These are phyloP conservation scores for Caryopteris hybrid DNA, from an alignment of 305 asterid species.

Conservation along the genomic window DNA sequence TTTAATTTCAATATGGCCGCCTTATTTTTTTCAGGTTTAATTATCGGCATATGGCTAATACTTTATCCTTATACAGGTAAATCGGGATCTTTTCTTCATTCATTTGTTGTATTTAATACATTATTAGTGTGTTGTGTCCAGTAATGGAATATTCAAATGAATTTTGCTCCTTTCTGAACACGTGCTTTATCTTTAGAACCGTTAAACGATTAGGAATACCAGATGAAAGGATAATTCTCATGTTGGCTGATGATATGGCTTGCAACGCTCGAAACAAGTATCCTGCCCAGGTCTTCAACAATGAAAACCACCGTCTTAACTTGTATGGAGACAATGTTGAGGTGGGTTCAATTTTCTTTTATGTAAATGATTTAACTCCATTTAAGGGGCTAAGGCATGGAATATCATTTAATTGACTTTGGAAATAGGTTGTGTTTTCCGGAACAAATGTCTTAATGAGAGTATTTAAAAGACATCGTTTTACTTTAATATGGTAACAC, in stretches of 20 bases:
- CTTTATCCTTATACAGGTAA: constrained; percentile 90
- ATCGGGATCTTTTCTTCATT: neutral
- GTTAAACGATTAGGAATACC: constrained; percentile 96
- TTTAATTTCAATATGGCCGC: constrained; percentile 9
- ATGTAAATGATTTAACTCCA: neutral
- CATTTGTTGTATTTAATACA: constrained; percentile 11
- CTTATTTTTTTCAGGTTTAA: constrained; percentile 63
- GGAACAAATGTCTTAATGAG: neutral
- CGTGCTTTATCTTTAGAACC: constrained; percentile 44
- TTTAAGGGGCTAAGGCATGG: neutral
- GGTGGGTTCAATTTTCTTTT: constrained; percentile 38
- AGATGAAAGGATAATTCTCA: constrained; percentile 93
- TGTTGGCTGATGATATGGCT: constrained; percentile 99
- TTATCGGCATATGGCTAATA: constrained; percentile 95
- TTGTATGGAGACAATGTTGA: constrained; percentile 97
- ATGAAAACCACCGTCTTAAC: constrained; percentile 89
- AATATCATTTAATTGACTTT: neutral
- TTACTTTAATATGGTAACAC: neutral
- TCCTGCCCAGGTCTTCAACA: constrained; percentile 98
- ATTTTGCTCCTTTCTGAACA: neutral
- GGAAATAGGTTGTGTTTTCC: neutral
- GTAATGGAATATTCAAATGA: neutral
- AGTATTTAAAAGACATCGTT: neutral
- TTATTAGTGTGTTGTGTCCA: neutral
- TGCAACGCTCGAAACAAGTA: constrained; percentile 96